phyloP scores from a whole-genome alignment of 1,139 yeast species.

The Groenewaldozyma auringiensis region DNA sequence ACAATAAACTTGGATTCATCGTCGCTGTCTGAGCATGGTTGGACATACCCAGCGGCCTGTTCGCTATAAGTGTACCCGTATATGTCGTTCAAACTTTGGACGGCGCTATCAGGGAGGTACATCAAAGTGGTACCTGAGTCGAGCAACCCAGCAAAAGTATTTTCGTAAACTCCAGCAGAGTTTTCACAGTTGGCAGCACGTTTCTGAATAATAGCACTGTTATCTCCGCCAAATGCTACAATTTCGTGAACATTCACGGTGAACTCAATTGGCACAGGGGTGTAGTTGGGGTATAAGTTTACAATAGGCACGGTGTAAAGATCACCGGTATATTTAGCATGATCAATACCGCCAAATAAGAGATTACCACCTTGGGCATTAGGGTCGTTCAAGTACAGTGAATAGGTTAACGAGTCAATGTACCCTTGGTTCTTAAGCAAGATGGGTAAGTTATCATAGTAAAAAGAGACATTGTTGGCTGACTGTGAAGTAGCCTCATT shows the following conservation, averaged over 20 bases:
- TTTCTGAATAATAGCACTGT: conserved; percentile 3
- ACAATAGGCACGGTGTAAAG: conserved; percentile 30
- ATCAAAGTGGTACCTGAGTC: conserved; percentile 64
- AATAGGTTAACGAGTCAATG: conserved; percentile 44
- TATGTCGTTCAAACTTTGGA: conserved; percentile 7
- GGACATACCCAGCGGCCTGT: conserved; percentile 19
- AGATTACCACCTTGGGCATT: conserved; percentile 39
- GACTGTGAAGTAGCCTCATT: conserved; percentile 30
- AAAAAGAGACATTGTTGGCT: conserved; percentile 6
- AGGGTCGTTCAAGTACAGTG: conserved; percentile 44
- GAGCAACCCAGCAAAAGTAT: conserved; percentile 39
- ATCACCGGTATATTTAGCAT: conserved; percentile 45
- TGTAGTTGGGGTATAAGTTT: conserved; percentile 10
- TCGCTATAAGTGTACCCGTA: conserved; percentile 11
- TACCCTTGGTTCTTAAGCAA: conserved; percentile 42
- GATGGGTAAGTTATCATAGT: conserved; percentile 41
- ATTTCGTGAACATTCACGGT: conserved; percentile 13
- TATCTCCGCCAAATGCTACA: conserved; percentile 8
- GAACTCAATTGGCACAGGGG: conserved; percentile 13
- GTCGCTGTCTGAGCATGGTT: conserved; percentile 17
- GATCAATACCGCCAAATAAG: conserved; percentile 55
- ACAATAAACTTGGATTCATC: conserved; percentile 14
- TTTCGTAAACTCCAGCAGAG: conserved; percentile 3
- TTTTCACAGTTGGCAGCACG: conserved; percentile 1
- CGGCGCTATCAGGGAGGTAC: conserved; percentile 39